phyloP scores from a whole-genome alignment of 352 stramenopile species.

The Globisporangium viniferum region DNA sequence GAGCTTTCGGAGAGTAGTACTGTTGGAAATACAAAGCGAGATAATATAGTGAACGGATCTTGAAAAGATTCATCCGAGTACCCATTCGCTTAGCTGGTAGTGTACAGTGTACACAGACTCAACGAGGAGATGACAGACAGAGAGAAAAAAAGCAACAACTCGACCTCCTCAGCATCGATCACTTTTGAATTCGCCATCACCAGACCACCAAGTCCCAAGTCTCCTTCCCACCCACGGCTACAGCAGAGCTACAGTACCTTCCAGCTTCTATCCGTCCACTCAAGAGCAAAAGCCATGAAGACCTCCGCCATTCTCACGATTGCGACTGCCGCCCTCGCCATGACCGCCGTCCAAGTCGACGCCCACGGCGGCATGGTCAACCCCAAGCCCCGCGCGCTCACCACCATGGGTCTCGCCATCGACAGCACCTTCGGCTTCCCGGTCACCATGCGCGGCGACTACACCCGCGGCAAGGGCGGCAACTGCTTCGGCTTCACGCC shows the following conservation, averaged over 20 bases:
- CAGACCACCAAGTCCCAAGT: not conserved
- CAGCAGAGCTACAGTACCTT: no score
- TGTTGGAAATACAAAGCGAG: no score
- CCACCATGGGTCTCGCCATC: constrained; percentile 37
- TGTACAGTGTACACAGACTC: no score
- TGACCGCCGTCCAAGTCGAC: constrained; percentile 1
- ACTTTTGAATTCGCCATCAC: constrained; percentile 12
- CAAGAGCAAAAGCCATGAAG: constrained; percentile 13
- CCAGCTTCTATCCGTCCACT: no score
- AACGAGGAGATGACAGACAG: no score
- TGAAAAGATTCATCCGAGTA: no score
- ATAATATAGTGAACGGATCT: no score
- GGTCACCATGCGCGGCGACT: constrained; percentile 27
- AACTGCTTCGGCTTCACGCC: constrained; percentile 33
- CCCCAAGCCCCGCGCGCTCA: constrained; percentile 30
- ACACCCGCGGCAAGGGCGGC: constrained; percentile 22
- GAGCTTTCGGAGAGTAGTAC: no score
- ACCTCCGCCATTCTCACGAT: not conserved
- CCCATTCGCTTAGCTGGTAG: no score
- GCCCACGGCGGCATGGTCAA: constrained; percentile 36
- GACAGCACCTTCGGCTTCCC: constrained; percentile 32
- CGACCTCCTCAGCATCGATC: not conserved
- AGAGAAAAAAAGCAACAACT: no score
- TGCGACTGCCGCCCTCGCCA: no score
- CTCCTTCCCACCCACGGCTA: not conserved